phyloP scores from a whole-genome alignment of 2,329 filamentous ascomycete species.

The Fusarium coffeatum region DNA sequence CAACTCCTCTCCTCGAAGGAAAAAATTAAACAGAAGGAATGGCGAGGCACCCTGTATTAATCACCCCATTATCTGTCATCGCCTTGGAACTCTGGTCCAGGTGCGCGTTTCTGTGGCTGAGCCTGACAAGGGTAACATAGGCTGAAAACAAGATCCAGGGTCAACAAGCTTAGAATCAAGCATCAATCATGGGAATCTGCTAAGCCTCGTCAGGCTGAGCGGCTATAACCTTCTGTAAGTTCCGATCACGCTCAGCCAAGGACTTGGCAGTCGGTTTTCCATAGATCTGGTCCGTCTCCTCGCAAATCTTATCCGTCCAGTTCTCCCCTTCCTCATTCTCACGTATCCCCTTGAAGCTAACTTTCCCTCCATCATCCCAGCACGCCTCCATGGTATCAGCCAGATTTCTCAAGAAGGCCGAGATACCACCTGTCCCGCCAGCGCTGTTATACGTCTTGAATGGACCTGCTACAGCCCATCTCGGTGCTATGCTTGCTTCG shows the following conservation, averaged over 20 bases:
- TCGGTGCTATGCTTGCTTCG: slow-evolving; percentile 38
- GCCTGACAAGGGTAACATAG: neutral
- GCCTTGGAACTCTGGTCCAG: neutral
- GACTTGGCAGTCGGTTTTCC: slow-evolving; percentile 16
- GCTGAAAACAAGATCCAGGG: neutral
- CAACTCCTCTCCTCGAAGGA: neutral
- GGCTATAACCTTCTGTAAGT: slow-evolving; percentile 27
- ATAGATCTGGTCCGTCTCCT: slow-evolving; percentile 25
- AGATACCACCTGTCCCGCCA: slow-evolving; percentile 35
- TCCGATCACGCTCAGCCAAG: slow-evolving; percentile 21
- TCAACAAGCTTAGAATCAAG: neutral
- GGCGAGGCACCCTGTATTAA: neutral
- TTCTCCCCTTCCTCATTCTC: neutral
- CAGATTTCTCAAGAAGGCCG: slow-evolving; percentile 33
- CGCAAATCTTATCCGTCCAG: slow-evolving; percentile 26
- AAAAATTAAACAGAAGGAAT: fast-evolving
- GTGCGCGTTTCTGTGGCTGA: neutral
- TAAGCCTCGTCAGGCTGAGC: slow-evolving; percentile 22
- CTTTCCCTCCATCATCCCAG: slow-evolving; percentile 26
- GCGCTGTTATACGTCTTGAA: slow-evolving; percentile 43
- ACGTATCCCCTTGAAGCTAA: slow-evolving; percentile 21
- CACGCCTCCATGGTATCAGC: slow-evolving; percentile 30
- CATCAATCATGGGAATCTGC: too few relatives aligned
- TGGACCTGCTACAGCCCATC: slow-evolving; percentile 39
- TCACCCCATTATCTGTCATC: neutral